Evolutionary conservation across 768 basidiomycete species (phyloP), one percentile per base, ranked within the genome.

Genomic region (Leccinum pellstonianum): DNA sequence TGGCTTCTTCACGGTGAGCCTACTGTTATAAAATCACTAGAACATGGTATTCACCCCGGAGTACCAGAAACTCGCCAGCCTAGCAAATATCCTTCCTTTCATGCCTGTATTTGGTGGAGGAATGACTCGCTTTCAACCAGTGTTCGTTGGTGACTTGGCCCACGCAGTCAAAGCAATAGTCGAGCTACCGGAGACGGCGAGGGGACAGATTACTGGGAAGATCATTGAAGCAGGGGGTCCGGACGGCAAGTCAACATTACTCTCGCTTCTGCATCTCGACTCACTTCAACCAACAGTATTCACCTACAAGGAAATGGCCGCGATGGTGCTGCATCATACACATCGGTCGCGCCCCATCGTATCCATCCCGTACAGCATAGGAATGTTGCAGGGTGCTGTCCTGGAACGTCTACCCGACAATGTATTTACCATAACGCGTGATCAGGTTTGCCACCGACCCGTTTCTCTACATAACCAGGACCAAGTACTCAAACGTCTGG

Each of bases 21-120:
- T 19, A 5, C 54, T 5, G 3, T 58, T 4, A 17, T 15, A 8
- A 4, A 25, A 46, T 52, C 33, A 21, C 5, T 15, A 9, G 35
- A 21, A 29, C 29, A 25, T 7, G 8, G 7, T 8, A 8, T 17
- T 53, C 49, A 57, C 14, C 23, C 4, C 1, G 12, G 23, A 15
- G 21, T 21, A 33, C 14, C 62, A 90, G 88, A 78, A 85, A 47
- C 89, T 91, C 65, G 83, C 85, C 31, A 77, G 74, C 27, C 70
- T 91, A 29, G 81, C 86, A 1, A 77, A 76, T 53, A 76, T 82
- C 60, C 72, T 91, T 35, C 89, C 89, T 2, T 85, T 89, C 68
- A 71, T 91, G 27, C 90, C 89, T n/a, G 86, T 91, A 5, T 91
- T 90, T 66, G 86, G 83, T 9, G 86, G 86, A n/a, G 90, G 90